Conservation (phyloP, 1,139 yeast genomes). For the Blastobotrys buckinghamii region DNA sequence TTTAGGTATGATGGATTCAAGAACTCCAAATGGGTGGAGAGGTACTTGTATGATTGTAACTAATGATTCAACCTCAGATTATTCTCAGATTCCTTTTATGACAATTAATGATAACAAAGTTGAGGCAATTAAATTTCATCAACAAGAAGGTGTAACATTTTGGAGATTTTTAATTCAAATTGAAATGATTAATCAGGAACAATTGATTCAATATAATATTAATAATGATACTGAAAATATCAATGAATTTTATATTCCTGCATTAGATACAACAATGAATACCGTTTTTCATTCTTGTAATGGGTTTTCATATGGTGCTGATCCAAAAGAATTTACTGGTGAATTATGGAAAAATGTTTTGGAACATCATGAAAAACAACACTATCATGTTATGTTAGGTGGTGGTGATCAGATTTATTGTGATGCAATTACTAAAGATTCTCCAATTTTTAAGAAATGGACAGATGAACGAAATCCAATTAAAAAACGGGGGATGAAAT, state of each 20-base stretch:
- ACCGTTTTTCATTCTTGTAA: slow-evolving; percentile 81
- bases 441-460: slow-evolving; percentile 55
- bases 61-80: slow-evolving; percentile 36
- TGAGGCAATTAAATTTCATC: slow-evolving; percentile 33
- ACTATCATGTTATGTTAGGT: slow-evolving; percentile 91
- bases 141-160: slow-evolving; percentile 49
- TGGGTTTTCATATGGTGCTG: slow-evolving; percentile 79
- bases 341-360: slow-evolving; percentile 84
- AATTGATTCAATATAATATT: slow-evolving; percentile 54
- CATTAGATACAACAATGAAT: slow-evolving; percentile 60
- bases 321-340: slow-evolving; percentile 59
- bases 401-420: slow-evolving; percentile 96
- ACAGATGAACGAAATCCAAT: slow-evolving; percentile 44
- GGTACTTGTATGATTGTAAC: slow-evolving; percentile 61
- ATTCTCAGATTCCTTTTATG: slow-evolving; percentile 19
- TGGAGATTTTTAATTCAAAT: slow-evolving; percentile 58
- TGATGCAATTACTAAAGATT: slow-evolving; percentile 61
- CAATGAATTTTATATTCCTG: slow-evolving; percentile 54
- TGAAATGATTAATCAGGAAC: slow-evolving; percentile 43
- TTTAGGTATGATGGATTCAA: slow-evolving; percentile 49
- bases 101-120: slow-evolving; percentile 10
- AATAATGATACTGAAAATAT: slow-evolving; percentile 41
- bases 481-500: slow-evolving; percentile 40
- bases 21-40: slow-evolving; percentile 46
- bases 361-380: slow-evolving; percentile 50